Conservation (phyloP, 108 stramenopile genomes). For the Skeletonema grethae region DNA sequence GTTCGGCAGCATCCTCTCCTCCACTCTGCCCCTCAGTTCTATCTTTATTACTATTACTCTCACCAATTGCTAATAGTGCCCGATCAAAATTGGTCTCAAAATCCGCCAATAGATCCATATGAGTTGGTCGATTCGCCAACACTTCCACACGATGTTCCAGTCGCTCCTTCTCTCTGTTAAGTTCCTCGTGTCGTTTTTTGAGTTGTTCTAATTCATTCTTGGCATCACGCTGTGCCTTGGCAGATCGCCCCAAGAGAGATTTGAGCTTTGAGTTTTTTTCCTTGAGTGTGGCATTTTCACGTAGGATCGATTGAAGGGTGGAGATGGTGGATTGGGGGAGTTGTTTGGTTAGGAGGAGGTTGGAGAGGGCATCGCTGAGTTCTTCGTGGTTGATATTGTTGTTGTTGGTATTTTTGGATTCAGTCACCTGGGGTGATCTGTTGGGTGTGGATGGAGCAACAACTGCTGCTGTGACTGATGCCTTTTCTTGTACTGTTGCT, state of each 20-base stretch:
- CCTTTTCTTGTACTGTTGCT: too few relatives aligned
- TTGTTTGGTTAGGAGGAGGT: constrained; percentile 27
- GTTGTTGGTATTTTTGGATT: neutral
- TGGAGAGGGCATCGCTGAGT: constrained; percentile 30
- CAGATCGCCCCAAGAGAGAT: constrained; percentile 80
- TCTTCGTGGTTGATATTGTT: constrained; percentile 9
- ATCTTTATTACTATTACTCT: neutral
- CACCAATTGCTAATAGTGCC: constrained; percentile 62
- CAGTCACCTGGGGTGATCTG: too few relatives aligned
- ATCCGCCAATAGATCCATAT: constrained; percentile 85
- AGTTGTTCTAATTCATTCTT: constrained; percentile 73
- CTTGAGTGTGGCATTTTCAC: constrained; percentile 70
- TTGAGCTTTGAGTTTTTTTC: constrained; percentile 87
- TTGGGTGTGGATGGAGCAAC: too few relatives aligned
- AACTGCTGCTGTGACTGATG: too few relatives aligned
- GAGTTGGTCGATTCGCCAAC: constrained; percentile 78
- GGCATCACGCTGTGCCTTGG: constrained; percentile 86
- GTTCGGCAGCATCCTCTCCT: constrained; percentile 58
- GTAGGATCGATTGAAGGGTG: constrained; percentile 58
- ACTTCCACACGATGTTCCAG: constrained; percentile 70
- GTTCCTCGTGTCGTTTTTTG: constrained; percentile 55
- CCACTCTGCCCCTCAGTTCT: constrained; percentile 47
- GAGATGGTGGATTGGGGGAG: constrained; percentile 43
- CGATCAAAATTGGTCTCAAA: constrained; percentile 91
- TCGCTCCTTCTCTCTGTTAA: constrained; percentile 62